These are phyloP conservation scores for Aspergillus sp. DNA, from an alignment of 2,329 filamentous ascomycete genomes.

Conservation along the genomic window DNA sequence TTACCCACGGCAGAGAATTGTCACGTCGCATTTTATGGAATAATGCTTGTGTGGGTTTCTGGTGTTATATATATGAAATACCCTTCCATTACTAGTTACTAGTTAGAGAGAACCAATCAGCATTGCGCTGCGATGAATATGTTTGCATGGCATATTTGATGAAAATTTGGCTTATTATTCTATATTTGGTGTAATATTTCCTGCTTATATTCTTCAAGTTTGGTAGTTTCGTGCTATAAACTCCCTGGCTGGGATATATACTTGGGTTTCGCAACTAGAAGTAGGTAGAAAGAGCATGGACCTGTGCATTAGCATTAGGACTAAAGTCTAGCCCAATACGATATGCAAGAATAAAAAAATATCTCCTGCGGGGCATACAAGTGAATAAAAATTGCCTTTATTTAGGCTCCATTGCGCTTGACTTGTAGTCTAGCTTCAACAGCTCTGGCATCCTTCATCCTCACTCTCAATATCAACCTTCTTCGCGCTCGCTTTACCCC, in stretches of 20 bases:
- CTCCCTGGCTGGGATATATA: too few relatives aligned
- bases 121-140: neutral
- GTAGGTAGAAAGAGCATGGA: too few relatives aligned
- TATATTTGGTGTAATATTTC: neutral
- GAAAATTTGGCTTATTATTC: neutral
- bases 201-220: neutral
- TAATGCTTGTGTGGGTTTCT: constrained; percentile 10
- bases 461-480: constrained; percentile 13
- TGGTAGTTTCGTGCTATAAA: neutral
- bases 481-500: constrained; percentile 5
- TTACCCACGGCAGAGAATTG: neutral
- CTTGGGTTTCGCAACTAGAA: too few relatives aligned
- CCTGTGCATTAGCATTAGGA: too few relatives aligned
- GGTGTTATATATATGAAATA: constrained; percentile 10
- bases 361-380: too few relatives aligned
- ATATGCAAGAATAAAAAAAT: too few relatives aligned
- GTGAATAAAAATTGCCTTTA: too few relatives aligned
- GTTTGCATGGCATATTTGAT: neutral
- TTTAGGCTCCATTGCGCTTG: neutral
- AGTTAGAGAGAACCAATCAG: neutral
- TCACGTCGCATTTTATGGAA: constrained; percentile 13
- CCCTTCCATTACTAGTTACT: neutral
- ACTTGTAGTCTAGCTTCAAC: neutral
- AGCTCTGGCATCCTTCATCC: constrained; percentile 23
- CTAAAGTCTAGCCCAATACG: too few relatives aligned